Evolutionary conservation across 1,284 basidiomycete species (phyloP).

Genomic region (Mycena citricolor): DNA sequence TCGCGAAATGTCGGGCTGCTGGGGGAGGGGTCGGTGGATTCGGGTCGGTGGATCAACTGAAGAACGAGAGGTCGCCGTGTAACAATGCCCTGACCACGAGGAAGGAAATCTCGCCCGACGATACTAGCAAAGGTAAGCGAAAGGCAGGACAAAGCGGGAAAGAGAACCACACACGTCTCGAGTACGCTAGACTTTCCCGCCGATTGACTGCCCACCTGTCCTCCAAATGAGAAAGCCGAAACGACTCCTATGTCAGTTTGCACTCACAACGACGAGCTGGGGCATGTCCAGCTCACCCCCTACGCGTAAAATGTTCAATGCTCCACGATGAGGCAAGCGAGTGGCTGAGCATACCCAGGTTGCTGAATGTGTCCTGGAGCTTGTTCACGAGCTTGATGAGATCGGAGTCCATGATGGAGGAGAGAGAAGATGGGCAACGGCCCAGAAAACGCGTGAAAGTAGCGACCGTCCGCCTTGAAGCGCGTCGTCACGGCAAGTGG

Average conservation of each 20-base stretch:
- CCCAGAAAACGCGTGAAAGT: conserved; percentile 17
- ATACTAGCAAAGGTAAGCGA: conserved; percentile 53
- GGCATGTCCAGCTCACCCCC: conserved; percentile 87
- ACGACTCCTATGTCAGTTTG: too few species aligned
- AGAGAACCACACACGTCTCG: conserved; percentile 64
- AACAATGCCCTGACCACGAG: conserved; percentile 91
- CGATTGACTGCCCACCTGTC: conserved; percentile 84
- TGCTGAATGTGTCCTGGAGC: conserved; percentile 87
- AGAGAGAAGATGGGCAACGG: conserved; percentile 10
- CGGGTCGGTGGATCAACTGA: conserved; percentile 89
- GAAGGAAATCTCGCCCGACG: conserved; percentile 94
- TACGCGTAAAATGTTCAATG: conserved; percentile 31
- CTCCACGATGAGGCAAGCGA: neutral
- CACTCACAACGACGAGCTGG: conserved; percentile 73
- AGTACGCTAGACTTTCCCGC: conserved; percentile 85
- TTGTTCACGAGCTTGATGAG: conserved; percentile 95
- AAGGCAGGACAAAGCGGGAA: conserved; percentile 15
- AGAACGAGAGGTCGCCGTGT: conserved; percentile 93
- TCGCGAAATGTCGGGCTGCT: conserved; percentile 59
- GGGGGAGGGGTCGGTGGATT: conserved; percentile 47
- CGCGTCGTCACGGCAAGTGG: conserved; percentile 38
- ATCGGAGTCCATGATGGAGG: conserved; percentile 80
- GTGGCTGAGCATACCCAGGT: conserved; percentile 58
- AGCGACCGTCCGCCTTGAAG: neutral
- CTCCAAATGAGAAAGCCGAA: conserved; percentile 4